Evolutionary conservation across 164 flowering plant species (phyloP), one percentile per base, ranked within the genome.

Genomic region (Vitis rotundifolia): DNA sequence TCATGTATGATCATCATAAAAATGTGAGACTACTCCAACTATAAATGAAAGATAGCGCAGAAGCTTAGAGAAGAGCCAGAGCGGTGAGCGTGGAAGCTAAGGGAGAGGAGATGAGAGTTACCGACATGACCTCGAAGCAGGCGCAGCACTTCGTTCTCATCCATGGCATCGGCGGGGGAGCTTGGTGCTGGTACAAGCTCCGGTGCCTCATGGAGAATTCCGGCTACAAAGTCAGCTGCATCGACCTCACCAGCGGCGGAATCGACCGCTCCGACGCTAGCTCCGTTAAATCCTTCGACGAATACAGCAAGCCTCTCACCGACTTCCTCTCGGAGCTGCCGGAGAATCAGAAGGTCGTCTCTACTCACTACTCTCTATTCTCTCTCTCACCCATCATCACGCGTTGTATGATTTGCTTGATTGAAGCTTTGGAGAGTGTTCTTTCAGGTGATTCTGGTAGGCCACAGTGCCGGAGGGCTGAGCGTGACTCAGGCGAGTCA

Each of bases 391-490:
- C 2, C 26, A 22, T 2, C 26, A 22, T 22, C 26, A 22, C 26
- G 26, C 1, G 26, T 22, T 61, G 44, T 48, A n/a, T 61, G 14
- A 60, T 51, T n/a, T 28, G 26, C 44, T 67, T 37, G 44, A 37
- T 37, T 37, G 44, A 37, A 37, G 44, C 44, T 37, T 37, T 37
- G 11, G 15, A 14, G 47, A 13, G 29, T 59, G 26, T 22, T 49
- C 10, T 58, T 71, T 14, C 84, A 92, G 97, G 89, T 93, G 9
- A 82, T 93, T 44, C 69, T 93, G 78, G 97, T 93, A 5, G 98
- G 98, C n/a, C 97, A 90, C 64, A 94, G 98, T 63, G 97, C 98
- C 0, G 98, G 97, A 59, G 98, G 98, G 15, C 56, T 90, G 16
- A 92, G 91, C 57, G 72, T 94, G 8, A 90, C 93, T 0, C 81